These are phyloP conservation scores for Naematelia aurantialba DNA, from an alignment of 768 basidiomycete species.

Conservation along the genomic window DNA sequence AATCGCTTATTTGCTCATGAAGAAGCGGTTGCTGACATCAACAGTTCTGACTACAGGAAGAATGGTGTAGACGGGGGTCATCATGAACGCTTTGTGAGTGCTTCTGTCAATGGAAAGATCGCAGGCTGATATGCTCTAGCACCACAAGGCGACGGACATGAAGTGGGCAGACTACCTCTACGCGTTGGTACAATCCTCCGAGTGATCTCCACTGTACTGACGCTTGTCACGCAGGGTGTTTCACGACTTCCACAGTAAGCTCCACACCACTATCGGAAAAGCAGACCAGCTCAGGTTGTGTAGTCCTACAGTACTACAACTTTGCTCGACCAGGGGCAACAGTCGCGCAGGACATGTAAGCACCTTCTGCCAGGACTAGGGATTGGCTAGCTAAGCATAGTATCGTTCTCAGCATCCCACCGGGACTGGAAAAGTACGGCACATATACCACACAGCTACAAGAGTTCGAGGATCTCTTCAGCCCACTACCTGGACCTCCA, in stretches of 20 bases:
- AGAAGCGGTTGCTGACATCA: not conserved
- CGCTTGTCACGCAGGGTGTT: conserved; percentile 3
- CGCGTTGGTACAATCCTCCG: conserved; percentile 2
- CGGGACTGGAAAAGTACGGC: conserved; percentile 17
- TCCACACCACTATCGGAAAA: not conserved
- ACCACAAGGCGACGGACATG: conserved; percentile 21
- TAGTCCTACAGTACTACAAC: conserved; percentile 20
- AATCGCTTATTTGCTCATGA: not conserved
- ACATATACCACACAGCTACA: conserved; percentile 17
- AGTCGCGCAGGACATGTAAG: conserved; percentile 8
- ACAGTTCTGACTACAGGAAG: conserved; percentile 15
- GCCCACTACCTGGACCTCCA: conserved; percentile 15
- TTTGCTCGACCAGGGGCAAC: conserved; percentile 18
- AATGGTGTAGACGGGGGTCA: conserved; percentile 17
- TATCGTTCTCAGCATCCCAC: conserved; percentile 10
- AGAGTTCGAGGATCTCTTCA: conserved; percentile 23
- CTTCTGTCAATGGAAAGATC: not conserved
- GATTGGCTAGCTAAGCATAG: not conserved
- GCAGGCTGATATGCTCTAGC: not conserved
- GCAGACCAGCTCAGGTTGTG: not conserved
- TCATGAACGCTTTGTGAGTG: conserved; percentile 10
- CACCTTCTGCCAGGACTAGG: not conserved
- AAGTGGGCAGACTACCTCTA: conserved; percentile 22
- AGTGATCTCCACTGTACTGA: not conserved
- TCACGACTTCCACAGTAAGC: conserved; percentile 14